These are phyloP conservation scores for Stephania cephalantha DNA, from an alignment of 164 flowering plant genomes.

Conservation along the genomic window DNA sequence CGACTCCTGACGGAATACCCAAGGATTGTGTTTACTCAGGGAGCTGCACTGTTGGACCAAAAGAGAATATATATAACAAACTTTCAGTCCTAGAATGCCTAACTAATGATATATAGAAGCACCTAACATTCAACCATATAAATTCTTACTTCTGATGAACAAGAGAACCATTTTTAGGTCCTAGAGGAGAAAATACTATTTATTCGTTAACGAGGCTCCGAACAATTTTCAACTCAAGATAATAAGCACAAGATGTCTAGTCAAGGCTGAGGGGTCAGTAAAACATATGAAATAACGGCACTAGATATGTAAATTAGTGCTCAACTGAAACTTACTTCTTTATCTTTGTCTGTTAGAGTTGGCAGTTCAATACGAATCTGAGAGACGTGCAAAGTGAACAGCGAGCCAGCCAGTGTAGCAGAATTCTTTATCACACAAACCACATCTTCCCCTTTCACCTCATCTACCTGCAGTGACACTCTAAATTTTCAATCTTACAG, in stretches of 20 bases:
- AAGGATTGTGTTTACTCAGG: too few species aligned
- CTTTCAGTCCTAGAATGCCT: background rate
- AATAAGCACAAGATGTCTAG: background rate
- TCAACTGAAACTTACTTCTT: conserved; percentile 45
- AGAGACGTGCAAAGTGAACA: conserved; percentile 76
- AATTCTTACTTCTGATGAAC: background rate
- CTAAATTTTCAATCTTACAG: background rate
- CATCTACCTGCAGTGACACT: conserved; percentile 50
- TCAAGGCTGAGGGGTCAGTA: background rate
- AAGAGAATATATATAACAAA: too few species aligned
- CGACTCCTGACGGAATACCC: too few species aligned
- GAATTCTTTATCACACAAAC: conserved; percentile 67
- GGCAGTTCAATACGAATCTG: conserved; percentile 79
- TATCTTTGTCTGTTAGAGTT: conserved; percentile 73
- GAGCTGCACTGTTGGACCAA: too few species aligned
- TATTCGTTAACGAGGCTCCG: background rate
- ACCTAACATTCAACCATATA: background rate
- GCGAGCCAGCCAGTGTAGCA: conserved; percentile 70
- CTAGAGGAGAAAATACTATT: background rate
- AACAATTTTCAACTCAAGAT: background rate
- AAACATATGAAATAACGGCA: background rate
- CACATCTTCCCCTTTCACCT: conserved; percentile 69
- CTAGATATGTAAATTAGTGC: background rate
- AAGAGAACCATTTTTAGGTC: background rate
- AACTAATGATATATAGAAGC: background rate